phyloP scores from a whole-genome alignment of 768 basidiomycete species.

The Boletus tylopilopsis region DNA sequence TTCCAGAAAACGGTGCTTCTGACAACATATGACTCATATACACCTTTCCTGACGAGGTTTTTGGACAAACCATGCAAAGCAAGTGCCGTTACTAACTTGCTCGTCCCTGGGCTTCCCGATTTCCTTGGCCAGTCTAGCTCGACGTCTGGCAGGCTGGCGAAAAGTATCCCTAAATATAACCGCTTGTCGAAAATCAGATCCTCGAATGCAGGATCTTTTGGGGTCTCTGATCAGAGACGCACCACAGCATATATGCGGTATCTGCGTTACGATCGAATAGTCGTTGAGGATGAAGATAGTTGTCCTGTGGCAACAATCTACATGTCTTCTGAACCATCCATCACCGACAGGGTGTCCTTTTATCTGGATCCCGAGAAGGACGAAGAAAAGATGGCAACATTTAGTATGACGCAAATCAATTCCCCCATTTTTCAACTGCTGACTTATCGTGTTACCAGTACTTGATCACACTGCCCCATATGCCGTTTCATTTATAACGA shows the following conservation, averaged over 20 bases:
- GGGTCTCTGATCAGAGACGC: background rate
- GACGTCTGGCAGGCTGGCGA: constrained; percentile 12
- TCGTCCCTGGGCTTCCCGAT: constrained; percentile 17
- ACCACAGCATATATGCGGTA: background rate
- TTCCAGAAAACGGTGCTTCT: constrained; percentile 9
- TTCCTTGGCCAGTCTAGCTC: constrained; percentile 12
- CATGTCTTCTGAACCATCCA: background rate
- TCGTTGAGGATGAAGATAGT: background rate
- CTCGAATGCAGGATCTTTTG: background rate
- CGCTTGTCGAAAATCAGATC: background rate
- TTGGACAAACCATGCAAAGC: constrained; percentile 4
- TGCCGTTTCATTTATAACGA: constrained; percentile 3
- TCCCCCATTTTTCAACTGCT: background rate
- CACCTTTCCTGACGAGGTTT: constrained; percentile 9
- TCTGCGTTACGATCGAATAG: background rate
- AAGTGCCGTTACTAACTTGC: constrained; percentile 1
- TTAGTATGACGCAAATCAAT: constrained; percentile 1
- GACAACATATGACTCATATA: constrained; percentile 13
- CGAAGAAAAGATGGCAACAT: constrained; percentile 6
- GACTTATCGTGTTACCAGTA: background rate
- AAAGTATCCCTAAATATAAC: constrained; percentile 12
- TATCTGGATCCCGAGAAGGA: constrained; percentile 3
- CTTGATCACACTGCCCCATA: constrained; percentile 1
- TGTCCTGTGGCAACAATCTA: background rate
- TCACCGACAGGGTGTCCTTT: background rate